phyloP scores from a whole-genome alignment of 2,329 filamentous ascomycete genomes.

The Diaporthe batatas region DNA sequence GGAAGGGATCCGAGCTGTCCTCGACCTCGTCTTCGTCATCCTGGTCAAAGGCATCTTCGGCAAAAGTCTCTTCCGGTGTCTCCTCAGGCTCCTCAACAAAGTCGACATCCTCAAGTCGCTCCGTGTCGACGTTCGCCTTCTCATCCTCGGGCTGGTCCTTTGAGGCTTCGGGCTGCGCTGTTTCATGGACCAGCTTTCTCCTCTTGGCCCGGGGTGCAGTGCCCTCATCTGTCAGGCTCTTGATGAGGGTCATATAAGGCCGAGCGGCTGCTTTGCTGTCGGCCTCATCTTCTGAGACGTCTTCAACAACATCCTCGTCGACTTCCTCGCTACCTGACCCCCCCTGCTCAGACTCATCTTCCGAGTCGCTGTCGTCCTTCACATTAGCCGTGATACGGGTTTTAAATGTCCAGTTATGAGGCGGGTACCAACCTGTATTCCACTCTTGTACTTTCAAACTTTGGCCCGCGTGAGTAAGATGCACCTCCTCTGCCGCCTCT shows the following conservation, averaged over 20 bases:
- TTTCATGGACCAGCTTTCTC: slow-evolving; percentile 65
- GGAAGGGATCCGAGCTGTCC: slow-evolving; percentile 76
- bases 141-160: slow-evolving; percentile 43
- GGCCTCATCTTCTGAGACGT: slow-evolving; percentile 59
- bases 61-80: slow-evolving; percentile 53
- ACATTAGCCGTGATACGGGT: slow-evolving; percentile 43
- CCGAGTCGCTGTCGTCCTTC: slow-evolving; percentile 45
- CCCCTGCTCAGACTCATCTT: slow-evolving; percentile 51
- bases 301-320: slow-evolving; percentile 59
- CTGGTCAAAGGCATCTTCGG: slow-evolving; percentile 52
- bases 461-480: slow-evolving; percentile 49
- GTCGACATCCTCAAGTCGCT: slow-evolving; percentile 54
- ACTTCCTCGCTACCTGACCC: slow-evolving; percentile 61
- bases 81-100: slow-evolving; percentile 61
- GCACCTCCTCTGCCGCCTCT: slow-evolving; percentile 47
- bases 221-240: slow-evolving; percentile 65
- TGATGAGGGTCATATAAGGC: slow-evolving; percentile 70
- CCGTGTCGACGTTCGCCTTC: slow-evolving; percentile 44
- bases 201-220: slow-evolving; percentile 64
- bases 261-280: slow-evolving; percentile 54
- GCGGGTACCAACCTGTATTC: slow-evolving; percentile 45
- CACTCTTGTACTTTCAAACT: slow-evolving; percentile 60
- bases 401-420: slow-evolving; percentile 29
- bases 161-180: slow-evolving; percentile 44
- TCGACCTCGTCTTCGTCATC: slow-evolving; percentile 60